phyloP scores from a whole-genome alignment of 192 early-diverging fungal genomes.

The Jimgerdemannia flammicorona region DNA sequence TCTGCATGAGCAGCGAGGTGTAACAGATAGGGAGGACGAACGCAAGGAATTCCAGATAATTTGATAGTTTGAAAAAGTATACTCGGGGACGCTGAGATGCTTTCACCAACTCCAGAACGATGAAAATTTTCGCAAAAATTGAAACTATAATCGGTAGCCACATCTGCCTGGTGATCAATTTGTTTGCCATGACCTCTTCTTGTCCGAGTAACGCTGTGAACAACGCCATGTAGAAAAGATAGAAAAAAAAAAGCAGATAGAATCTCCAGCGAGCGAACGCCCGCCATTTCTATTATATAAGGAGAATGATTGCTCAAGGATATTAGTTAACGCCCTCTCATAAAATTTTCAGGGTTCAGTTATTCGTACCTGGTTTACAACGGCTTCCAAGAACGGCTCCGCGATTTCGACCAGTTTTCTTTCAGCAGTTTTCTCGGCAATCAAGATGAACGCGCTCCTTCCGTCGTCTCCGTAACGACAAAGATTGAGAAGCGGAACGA shows the following conservation, averaged over 20 bases:
- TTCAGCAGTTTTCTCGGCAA: not conserved
- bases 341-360: not conserved
- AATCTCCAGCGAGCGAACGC: not conserved
- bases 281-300: not conserved
- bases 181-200: not conserved
- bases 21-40: not conserved
- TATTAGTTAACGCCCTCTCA: not conserved
- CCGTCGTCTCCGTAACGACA: not conserved
- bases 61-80: not conserved
- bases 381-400: not conserved
- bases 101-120: not conserved
- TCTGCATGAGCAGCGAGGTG: not conserved
- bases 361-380: not conserved
- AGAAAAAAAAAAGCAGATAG: not conserved
- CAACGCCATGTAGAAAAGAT: not conserved
- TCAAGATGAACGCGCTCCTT: not conserved
- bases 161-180: not conserved
- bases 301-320: not conserved
- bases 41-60: not conserved
- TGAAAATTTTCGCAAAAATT: not conserved
- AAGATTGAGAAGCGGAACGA: not conserved
- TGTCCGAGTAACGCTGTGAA: not conserved
- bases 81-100: no score
- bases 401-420: not conserved
- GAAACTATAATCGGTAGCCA: not conserved